A percentile compares a stretch with the other conserved stretches of the same genome.
Evolutionary conservation across 257 asterid genomes (phyloP).

Genomic region (Solanum piurae): DNA sequence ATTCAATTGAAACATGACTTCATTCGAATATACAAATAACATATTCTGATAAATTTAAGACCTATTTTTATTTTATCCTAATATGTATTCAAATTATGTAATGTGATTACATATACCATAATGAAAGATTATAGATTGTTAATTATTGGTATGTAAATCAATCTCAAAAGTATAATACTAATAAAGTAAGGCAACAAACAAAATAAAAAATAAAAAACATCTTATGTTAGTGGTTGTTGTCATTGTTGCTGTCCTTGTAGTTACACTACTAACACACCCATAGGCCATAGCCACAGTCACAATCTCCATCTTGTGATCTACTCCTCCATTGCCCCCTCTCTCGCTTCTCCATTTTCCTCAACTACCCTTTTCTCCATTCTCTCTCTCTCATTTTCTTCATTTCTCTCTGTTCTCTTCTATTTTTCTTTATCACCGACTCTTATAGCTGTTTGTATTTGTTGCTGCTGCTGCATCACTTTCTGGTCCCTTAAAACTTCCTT

Average conservation of each 20-base stretch:
- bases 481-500: neutral
- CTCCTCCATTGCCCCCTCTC: neutral
- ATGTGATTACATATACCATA: neutral
- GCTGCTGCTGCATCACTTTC: neutral
- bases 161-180: neutral
- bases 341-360: conserved; percentile 42
- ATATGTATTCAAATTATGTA: neutral
- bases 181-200: neutral
- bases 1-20: neutral
- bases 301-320: neutral
- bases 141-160: neutral
- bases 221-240: conserved; percentile 28
- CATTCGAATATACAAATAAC: too few species aligned
- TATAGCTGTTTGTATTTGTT: neutral
- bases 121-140: neutral
- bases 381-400: neutral
- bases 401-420: neutral
- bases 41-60: neutral
- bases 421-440: neutral
- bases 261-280: conserved; percentile 11
- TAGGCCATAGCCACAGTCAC: neutral
- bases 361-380: conserved; percentile 39
- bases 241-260: conserved; percentile 31
- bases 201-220: neutral
- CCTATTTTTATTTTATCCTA: neutral